Percentiles rank a stretch among this genome's conserved stretches.
Evolutionary conservation across 2,329 filamentous ascomycete genomes (phyloP).

Genomic region (Colletotrichum sp.): DNA sequence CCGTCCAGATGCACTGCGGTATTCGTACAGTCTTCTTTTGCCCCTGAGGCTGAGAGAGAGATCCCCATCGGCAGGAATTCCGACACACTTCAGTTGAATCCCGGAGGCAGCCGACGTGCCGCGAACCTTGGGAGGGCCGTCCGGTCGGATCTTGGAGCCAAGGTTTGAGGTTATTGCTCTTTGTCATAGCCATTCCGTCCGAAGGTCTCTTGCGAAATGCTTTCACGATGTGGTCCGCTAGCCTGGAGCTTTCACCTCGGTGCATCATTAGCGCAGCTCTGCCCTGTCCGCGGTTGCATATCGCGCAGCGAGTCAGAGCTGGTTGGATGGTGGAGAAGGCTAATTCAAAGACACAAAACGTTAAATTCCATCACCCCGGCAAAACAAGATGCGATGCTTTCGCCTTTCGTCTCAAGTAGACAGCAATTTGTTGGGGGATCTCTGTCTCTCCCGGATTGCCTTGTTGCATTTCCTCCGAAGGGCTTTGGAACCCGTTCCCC

Average conservation of each 20-base stretch:
- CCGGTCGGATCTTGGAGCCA: not conserved
- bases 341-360: conserved; percentile 11
- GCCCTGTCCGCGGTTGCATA: not conserved
- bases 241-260: conserved; percentile 5
- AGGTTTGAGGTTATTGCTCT: not conserved
- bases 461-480: conserved; percentile 8
- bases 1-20: not conserved
- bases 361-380: conserved; percentile 2
- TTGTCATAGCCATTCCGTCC: not conserved
- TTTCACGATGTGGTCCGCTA: not conserved
- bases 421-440: conserved; percentile 3
- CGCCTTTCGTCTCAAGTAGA: conserved; percentile 9
- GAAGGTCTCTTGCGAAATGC: not conserved
- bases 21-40: too few species aligned
- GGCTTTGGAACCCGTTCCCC: not conserved
- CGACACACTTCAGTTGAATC: not conserved
- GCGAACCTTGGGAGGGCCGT: not conserved
- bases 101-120: conserved; percentile 4
- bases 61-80: not conserved
- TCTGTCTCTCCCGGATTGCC: not conserved
- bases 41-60: not conserved
- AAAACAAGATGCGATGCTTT: conserved; percentile 1
- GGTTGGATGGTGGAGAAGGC: not conserved
- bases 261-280: not conserved
- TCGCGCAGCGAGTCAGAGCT: conserved; percentile 6